These are phyloP conservation scores for Pichia terricola DNA, from an alignment of 1,139 yeast species.

Conservation along the genomic window DNA sequence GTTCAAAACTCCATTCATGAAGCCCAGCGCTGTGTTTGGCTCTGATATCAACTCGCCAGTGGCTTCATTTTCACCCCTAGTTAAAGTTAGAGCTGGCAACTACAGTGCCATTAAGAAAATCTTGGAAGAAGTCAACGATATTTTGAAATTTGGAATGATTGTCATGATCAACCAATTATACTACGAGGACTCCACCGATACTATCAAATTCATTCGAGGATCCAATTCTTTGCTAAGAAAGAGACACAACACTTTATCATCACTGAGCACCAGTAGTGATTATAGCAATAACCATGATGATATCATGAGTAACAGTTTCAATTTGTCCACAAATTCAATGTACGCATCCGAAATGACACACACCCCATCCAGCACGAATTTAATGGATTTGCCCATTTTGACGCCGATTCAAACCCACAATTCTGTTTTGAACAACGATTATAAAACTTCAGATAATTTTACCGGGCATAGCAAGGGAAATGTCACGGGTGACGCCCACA, in stretches of 20 bases:
- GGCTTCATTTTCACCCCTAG: conserved; percentile 15
- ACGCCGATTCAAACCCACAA: conserved; percentile 6
- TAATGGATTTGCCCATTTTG: conserved; percentile 10
- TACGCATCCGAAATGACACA: conserved; percentile 3
- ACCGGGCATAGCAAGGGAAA: neutral
- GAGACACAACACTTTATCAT: conserved; percentile 9
- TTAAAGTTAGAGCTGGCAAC: conserved; percentile 3
- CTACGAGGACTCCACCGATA: conserved; percentile 17
- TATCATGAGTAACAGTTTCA: neutral
- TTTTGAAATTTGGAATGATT: conserved; percentile 21
- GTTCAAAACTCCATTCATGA: conserved; percentile 17
- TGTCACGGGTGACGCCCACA: neutral
- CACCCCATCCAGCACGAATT: conserved; percentile 5
- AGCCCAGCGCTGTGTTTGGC: conserved; percentile 18
- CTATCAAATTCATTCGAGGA: conserved; percentile 15
- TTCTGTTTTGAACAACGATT: neutral
- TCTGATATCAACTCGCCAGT: conserved; percentile 13
- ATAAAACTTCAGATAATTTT: neutral
- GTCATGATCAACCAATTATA: conserved; percentile 18
- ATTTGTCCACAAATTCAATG: too few relatives aligned
- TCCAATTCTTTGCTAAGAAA: conserved; percentile 8
- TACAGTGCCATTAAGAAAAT: conserved; percentile 12
- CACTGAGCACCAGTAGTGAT: conserved; percentile 1
- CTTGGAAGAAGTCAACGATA: conserved; percentile 19
- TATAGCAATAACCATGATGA: neutral